Evolutionary conservation across 108 stramenopile genomes (phyloP).

Genomic region (Skeletonema potamos): DNA sequence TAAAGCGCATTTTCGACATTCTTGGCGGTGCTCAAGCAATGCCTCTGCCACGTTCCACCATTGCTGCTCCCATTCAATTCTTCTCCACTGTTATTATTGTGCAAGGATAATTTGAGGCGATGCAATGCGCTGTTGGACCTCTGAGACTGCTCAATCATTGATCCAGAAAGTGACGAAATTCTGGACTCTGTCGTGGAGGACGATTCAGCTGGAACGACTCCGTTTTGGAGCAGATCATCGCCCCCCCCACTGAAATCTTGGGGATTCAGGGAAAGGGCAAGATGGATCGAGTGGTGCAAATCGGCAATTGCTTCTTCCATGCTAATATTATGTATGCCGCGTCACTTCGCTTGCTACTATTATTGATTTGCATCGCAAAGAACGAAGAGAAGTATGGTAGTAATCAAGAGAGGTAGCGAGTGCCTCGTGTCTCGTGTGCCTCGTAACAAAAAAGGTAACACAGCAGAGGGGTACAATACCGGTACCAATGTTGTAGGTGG

Average conservation of each 20-base stretch:
- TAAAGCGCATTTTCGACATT: conserved; percentile 15
- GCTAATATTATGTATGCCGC: neutral
- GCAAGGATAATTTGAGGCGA: conserved; percentile 1
- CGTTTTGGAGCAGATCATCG: conserved; percentile 9
- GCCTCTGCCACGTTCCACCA: conserved; percentile 12
- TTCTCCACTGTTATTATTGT: neutral
- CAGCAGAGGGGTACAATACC: no score
- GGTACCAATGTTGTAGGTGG: no score
- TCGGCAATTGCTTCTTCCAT: conserved; percentile 32
- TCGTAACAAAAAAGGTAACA: no score
- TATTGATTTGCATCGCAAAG: no score
- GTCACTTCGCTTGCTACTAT: neutral
- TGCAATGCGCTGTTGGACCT: neutral
- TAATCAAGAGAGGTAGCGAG: no score
- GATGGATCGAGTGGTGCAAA: conserved; percentile 20
- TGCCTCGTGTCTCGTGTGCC: no score
- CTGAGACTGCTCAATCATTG: conserved; percentile 8
- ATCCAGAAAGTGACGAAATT: conserved; percentile 35
- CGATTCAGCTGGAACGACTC: neutral
- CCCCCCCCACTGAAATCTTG: neutral
- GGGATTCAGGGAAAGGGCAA: conserved; percentile 13
- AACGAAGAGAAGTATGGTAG: no score
- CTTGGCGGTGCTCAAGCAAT: conserved; percentile 9
- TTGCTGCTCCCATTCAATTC: neutral
- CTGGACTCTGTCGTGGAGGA: conserved; percentile 4